Base-by-base conservation (phyloP, 768 basidiomycete species). In the Lactifluus pinguis region DNA sequence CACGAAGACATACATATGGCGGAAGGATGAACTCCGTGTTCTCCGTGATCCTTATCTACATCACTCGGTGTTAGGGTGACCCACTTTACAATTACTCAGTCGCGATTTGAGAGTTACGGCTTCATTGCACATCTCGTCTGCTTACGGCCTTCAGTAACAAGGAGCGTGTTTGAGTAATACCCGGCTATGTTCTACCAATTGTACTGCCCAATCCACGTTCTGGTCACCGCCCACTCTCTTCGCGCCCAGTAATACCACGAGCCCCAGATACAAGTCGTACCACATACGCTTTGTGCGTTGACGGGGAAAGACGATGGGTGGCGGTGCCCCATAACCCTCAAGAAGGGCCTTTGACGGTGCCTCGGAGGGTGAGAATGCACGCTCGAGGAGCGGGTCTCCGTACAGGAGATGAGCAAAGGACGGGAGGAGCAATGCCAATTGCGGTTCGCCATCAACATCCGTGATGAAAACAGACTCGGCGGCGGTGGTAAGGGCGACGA, bases 371-470 rank as follows among this genome's bases (percentile, higher is more conserved):
- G 82, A 67, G 74, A 89, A 86, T 66, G 84, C 77, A 5, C 78
- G 75, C 69, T 90, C 89, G 41, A 89, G 76, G 42, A 90, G 72
- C 10, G 89, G 89, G 69, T 91, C 89, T 32, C 86, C 88, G 83
- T 86, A 91, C 25, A 89, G 64, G 13, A 85, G 83, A 64, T 80
- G 82, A 1, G 77, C 67, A 15, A 77, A 47, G 19, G 52, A 54
- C 56, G 70, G 70, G 66, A 68, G 70, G 63, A 66, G 73, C 41
- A 68, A 57, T 49, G 82, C 75, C 60, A 85, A 76, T 41, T n/a
- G 77, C 75, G 38, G 71, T 72, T 63, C 71, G 9, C 47, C 66
- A 19, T 70, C 71, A 15, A 68, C 68, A 17, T 53, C 65, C 25
- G 61, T 54, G 17, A 88, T 72, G 65, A 81, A 79, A 9, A 87